Evolutionary conservation across 495 filamentous ascomycete genomes (phyloP).

Genomic region (Cudoniella acicularis): DNA sequence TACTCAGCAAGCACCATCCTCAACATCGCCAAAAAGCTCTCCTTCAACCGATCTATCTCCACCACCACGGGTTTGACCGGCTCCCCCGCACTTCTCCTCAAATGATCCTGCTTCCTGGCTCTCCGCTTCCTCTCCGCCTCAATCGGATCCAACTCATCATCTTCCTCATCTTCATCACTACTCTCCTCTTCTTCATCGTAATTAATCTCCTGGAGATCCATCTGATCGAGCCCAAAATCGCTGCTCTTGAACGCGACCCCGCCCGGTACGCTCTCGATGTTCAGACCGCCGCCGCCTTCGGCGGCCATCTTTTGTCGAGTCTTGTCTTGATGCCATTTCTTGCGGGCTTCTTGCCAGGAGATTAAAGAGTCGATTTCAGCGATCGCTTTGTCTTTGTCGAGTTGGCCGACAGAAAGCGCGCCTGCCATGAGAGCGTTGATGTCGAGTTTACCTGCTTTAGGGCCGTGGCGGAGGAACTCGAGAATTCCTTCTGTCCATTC

Average conservation of each 20-base stretch:
- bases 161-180: slow-evolving; percentile 66
- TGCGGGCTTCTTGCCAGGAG: slow-evolving; percentile 88
- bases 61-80: slow-evolving; percentile 76
- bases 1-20: slow-evolving; percentile 81
- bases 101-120: slow-evolving; percentile 67
- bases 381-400: slow-evolving; percentile 71
- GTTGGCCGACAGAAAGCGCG: slow-evolving; percentile 58
- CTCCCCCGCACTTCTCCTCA: slow-evolving; percentile 83
- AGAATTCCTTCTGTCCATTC: slow-evolving; percentile 96
- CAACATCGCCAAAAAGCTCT: slow-evolving; percentile 79
- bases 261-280: slow-evolving; percentile 38
- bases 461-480: slow-evolving; percentile 85
- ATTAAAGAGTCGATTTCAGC: slow-evolving; percentile 80
- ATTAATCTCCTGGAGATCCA: slow-evolving; percentile 80
- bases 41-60: slow-evolving; percentile 74
- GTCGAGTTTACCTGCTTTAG: slow-evolving; percentile 72
- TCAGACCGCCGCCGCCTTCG: slow-evolving; percentile 49
- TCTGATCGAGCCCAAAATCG: slow-evolving; percentile 87
- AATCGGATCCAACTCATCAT: slow-evolving; percentile 80
- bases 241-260: slow-evolving; percentile 59
- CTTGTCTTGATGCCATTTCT: slow-evolving; percentile 97
- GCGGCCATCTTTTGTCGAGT: slow-evolving; percentile 98
- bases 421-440: slow-evolving; percentile 90
- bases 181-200: slow-evolving; percentile 63
- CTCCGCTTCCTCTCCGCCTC: slow-evolving; percentile 76